phyloP scores from a whole-genome alignment of 2,329 filamentous ascomycete species.

The Lasiodiplodia sp. region DNA sequence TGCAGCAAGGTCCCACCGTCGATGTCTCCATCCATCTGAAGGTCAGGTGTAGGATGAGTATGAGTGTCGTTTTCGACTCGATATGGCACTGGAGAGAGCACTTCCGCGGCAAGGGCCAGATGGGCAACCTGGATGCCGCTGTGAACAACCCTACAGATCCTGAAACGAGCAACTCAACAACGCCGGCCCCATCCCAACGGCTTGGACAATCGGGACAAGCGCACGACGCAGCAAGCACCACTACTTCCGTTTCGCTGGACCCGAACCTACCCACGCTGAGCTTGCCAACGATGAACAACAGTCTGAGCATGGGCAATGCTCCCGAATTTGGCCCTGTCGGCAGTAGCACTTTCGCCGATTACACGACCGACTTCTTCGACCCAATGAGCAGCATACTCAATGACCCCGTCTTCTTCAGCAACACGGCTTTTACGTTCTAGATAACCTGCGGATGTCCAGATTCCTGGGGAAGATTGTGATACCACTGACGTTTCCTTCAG shows the following conservation, averaged over 20 bases:
- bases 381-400: constrained; percentile 31
- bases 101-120: constrained; percentile 49
- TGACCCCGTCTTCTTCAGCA: constrained; percentile 30
- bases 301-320: constrained; percentile 24
- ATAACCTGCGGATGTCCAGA: neutral
- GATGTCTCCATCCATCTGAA: constrained; percentile 80
- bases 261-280: constrained; percentile 28
- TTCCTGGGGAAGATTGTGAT: constrained; percentile 5
- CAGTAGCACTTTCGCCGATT: constrained; percentile 21
- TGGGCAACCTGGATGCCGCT: constrained; percentile 62
- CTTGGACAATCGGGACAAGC: constrained; percentile 4
- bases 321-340: constrained; percentile 16
- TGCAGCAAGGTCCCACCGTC: constrained; percentile 42
- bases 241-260: constrained; percentile 23
- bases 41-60: constrained; percentile 83
- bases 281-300: constrained; percentile 29
- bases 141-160: constrained; percentile 88
- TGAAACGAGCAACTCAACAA: constrained; percentile 71
- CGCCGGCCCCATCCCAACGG: constrained; percentile 58
- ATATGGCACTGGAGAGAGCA: constrained; percentile 84
- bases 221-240: constrained; percentile 2
- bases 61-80: constrained; percentile 84
- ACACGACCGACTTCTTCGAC: constrained; percentile 31
- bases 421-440: constrained; percentile 21
- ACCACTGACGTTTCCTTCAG: constrained; percentile 3